phyloP scores from a whole-genome alignment of 768 basidiomycete genomes.

The Tulasnella sp. region DNA sequence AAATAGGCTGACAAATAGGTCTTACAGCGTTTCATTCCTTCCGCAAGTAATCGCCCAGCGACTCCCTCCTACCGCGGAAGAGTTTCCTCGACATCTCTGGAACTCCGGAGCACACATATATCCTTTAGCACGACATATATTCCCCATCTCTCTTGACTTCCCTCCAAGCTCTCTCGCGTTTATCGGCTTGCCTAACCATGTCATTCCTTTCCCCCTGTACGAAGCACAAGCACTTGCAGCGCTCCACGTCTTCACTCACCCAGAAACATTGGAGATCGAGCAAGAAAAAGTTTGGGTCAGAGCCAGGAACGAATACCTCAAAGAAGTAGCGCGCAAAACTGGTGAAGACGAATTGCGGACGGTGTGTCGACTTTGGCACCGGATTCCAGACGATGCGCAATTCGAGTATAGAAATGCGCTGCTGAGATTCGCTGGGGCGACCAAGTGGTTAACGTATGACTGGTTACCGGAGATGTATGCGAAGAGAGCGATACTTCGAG shows the following conservation, averaged over 20 bases:
- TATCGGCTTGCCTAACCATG: conserved; percentile 49
- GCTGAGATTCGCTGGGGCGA: conserved; percentile 39
- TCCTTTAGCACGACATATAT: conserved; percentile 62
- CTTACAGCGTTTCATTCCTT: conserved; percentile 1
- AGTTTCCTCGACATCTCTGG: conserved; percentile 42
- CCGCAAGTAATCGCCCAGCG: background rate
- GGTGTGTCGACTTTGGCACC: conserved; percentile 52
- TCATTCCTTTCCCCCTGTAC: conserved; percentile 66
- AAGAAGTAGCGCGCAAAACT: background rate
- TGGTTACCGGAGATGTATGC: conserved; percentile 57
- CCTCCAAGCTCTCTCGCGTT: conserved; percentile 53
- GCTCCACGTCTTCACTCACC: conserved; percentile 45
- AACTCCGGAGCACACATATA: conserved; percentile 63
- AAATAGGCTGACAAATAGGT: background rate
- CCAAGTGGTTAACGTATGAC: conserved; percentile 32
- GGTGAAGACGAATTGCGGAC: conserved; percentile 30
- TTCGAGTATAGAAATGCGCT: conserved; percentile 62
- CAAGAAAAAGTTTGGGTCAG: conserved; percentile 45
- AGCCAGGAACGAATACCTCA: conserved; percentile 35
- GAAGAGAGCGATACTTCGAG: conserved; percentile 42
- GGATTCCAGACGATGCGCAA: conserved; percentile 44
- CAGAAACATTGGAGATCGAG: conserved; percentile 41
- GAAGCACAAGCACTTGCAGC: conserved; percentile 70
- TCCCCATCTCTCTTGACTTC: conserved; percentile 46
- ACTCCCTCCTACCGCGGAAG: background rate